A percentile compares a stretch with the other conserved stretches of the same genome.
Evolutionary conservation across 805 yeast species (phyloP).

Genomic region (Yamadazyma kitorensis): DNA sequence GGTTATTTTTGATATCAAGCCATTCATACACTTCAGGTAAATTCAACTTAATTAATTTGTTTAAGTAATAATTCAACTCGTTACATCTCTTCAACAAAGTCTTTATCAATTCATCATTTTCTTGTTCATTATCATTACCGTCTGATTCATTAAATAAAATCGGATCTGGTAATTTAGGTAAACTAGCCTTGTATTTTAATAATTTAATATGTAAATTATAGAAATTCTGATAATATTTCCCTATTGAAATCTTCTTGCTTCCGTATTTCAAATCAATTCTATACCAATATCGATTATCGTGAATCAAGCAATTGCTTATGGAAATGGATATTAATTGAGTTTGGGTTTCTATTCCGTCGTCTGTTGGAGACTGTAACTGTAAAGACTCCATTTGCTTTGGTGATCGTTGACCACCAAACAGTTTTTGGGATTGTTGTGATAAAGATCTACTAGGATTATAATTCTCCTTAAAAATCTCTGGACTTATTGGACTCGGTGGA

Average conservation of each 20-base stretch:
- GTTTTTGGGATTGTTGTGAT: too few relatives aligned
- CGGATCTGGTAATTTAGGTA: conserved; percentile 34
- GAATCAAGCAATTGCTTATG: conserved; percentile 28
- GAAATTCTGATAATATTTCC: conserved; percentile 36
- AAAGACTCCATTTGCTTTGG: too few relatives aligned
- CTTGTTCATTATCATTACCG: conserved; percentile 7
- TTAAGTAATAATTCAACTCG: conserved; percentile 25
- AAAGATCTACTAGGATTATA: conserved; percentile 1
- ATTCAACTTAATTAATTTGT: conserved; percentile 17
- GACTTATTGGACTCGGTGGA: conserved; percentile 4
- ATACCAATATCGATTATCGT: conserved; percentile 31
- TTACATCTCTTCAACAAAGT: conserved; percentile 20
- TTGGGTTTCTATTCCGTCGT: too few relatives aligned
- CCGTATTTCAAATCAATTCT: conserved; percentile 23
- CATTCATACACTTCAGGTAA: conserved; percentile 24
- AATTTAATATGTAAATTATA: conserved; percentile 28
- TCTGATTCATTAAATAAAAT: conserved; percentile 13
- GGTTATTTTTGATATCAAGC: conserved; percentile 22
- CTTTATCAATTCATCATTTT: conserved; percentile 7
- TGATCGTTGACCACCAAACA: too few relatives aligned
- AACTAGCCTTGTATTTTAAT: conserved; percentile 6
- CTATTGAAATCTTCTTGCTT: conserved; percentile 19
- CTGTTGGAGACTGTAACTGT: too few relatives aligned
- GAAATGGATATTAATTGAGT: conserved; percentile 9
- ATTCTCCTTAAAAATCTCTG: conserved; percentile 3